phyloP scores from a whole-genome alignment of 2,329 filamentous ascomycete genomes.

The Tolypocladium sp. region DNA sequence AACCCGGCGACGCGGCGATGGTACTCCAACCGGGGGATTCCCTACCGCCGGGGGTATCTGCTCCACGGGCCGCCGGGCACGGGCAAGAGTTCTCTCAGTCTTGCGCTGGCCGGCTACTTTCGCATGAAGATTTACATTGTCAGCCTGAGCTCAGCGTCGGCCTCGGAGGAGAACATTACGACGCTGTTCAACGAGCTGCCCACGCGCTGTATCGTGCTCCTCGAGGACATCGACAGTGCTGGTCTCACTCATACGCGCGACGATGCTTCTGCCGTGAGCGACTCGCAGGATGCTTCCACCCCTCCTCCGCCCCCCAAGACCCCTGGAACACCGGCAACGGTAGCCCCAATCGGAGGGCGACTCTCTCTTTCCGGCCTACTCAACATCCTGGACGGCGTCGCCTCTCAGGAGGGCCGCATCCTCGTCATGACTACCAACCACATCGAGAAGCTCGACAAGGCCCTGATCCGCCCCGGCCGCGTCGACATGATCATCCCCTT shows the following conservation, averaged over 20 bases:
- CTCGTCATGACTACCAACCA: constrained; percentile 61
- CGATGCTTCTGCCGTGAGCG: constrained; percentile 5
- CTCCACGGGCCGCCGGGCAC: constrained; percentile 74
- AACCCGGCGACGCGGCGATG: constrained; percentile 57
- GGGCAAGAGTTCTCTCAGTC: constrained; percentile 64
- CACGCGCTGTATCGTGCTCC: constrained; percentile 59
- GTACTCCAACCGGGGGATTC: constrained; percentile 78
- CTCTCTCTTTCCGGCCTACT: constrained; percentile 69
- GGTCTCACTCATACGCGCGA: constrained; percentile 56
- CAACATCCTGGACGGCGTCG: constrained; percentile 71
- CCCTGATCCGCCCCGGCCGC: constrained; percentile 52
- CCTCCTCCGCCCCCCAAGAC: constrained; percentile 6
- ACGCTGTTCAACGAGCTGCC: constrained; percentile 59
- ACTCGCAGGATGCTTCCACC: background rate
- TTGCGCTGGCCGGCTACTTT: constrained; percentile 62
- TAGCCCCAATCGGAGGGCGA: constrained; percentile 14
- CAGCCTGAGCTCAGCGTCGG: constrained; percentile 51
- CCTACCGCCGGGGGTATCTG: constrained; percentile 76
- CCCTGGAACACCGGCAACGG: background rate
- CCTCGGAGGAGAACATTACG: constrained; percentile 57
- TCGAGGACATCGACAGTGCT: constrained; percentile 70
- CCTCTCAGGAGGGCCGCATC: constrained; percentile 53
- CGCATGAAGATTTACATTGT: constrained; percentile 65
- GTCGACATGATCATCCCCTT: constrained; percentile 53
- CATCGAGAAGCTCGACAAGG: constrained; percentile 50